Conservation (phyloP, 2,329 filamentous ascomycete genomes). For the Xylaria hypoxylon region DNA sequence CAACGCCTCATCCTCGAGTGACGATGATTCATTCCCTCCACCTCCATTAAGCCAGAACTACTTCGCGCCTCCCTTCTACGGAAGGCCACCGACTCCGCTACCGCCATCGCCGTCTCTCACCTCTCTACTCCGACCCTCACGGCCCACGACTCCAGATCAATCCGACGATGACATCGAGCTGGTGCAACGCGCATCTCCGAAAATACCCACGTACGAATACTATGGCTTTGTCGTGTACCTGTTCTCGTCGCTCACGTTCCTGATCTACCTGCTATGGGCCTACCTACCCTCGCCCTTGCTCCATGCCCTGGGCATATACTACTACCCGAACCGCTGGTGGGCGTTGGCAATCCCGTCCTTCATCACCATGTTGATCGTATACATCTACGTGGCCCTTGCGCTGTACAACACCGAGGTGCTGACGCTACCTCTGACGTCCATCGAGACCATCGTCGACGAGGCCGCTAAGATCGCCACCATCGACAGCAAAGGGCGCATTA, state of each 20-base stretch:
- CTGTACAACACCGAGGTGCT: constrained; percentile 90
- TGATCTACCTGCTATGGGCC: constrained; percentile 80
- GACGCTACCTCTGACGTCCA: constrained; percentile 80
- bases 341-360: constrained; percentile 91
- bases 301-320: constrained; percentile 92
- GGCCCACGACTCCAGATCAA: constrained; percentile 92
- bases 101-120: constrained; percentile 94
- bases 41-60: constrained; percentile 64
- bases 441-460: constrained; percentile 93
- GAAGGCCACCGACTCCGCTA: constrained; percentile 92
- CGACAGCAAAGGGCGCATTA: constrained; percentile 72
- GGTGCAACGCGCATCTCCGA: constrained; percentile 86
- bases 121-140: constrained; percentile 86
- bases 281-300: constrained; percentile 93
- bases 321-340: constrained; percentile 99
- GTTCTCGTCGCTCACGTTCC: constrained; percentile 83
- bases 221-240: constrained; percentile 98
- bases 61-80: constrained; percentile 91
- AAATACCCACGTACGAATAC: constrained; percentile 99
- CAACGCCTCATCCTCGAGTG: constrained; percentile 48
- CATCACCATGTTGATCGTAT: constrained; percentile 87
- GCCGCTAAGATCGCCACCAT: constrained; percentile 87
- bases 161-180: constrained; percentile 86
- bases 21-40: constrained; percentile 54
- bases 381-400: constrained; percentile 93